These are phyloP conservation scores for Pseudozyma sp. DNA, from an alignment of 1,284 basidiomycete genomes.

Conservation along the genomic window DNA sequence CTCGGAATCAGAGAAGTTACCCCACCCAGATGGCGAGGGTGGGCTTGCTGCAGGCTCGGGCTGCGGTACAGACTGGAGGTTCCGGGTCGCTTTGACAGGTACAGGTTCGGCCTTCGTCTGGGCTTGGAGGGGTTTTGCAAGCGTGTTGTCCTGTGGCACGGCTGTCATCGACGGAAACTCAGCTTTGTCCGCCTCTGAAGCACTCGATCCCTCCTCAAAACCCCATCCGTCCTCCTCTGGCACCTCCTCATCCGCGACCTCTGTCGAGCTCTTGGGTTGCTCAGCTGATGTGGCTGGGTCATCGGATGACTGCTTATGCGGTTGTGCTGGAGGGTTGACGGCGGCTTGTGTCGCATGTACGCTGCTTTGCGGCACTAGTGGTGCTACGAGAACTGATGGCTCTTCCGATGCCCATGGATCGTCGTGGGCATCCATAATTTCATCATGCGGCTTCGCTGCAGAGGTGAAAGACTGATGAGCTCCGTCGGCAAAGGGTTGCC, in stretches of 20 bases:
- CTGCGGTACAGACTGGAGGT: not conserved
- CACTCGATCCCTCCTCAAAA: constrained; percentile 35
- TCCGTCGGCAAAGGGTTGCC: too few relatives aligned
- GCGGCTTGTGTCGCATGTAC: not conserved
- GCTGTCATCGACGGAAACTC: constrained; percentile 14
- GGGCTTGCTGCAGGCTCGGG: constrained; percentile 4
- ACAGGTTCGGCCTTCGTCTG: too few relatives aligned
- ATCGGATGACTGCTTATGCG: not conserved
- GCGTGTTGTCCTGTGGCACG: not conserved
- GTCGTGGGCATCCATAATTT: too few relatives aligned
- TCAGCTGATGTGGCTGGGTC: not conserved
- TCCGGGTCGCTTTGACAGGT: too few relatives aligned
- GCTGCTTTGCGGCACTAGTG: not conserved
- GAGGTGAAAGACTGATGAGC: not conserved
- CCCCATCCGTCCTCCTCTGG: constrained; percentile 40
- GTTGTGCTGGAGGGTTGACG: not conserved
- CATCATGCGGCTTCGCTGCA: too few relatives aligned
- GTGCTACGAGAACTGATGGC: too few relatives aligned
- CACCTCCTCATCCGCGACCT: constrained; percentile 3
- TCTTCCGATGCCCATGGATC: too few relatives aligned
- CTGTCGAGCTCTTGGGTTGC: not conserved
- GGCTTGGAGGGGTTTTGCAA: too few relatives aligned
- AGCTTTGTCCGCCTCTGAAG: constrained; percentile 26
- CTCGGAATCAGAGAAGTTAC: constrained; percentile 27
- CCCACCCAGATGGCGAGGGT: constrained; percentile 26